phyloP scores from a whole-genome alignment of 345 rosid genomes.

The Murraya koenigii region DNA sequence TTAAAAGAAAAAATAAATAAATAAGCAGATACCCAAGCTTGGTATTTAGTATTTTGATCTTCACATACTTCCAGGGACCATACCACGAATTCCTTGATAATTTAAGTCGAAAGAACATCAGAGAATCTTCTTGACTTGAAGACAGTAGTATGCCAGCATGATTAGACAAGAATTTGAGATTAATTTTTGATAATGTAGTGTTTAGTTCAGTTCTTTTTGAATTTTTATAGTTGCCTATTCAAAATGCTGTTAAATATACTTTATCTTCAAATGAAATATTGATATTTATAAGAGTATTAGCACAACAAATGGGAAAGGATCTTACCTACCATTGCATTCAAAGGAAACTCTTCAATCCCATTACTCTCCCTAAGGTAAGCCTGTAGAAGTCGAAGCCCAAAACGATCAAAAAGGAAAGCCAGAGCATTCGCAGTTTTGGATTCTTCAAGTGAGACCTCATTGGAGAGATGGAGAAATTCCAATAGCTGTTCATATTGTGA shows the following conservation, averaged over 20 bases:
- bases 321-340: slow-evolving; percentile 98
- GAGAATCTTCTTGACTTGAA: not conserved
- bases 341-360: slow-evolving; percentile 64
- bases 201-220: not conserved
- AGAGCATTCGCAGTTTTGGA: slow-evolving; percentile 66
- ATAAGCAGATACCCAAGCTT: not conserved
- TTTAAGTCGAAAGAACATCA: not conserved
- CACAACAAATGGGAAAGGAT: slow-evolving; percentile 16
- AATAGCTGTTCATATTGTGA: slow-evolving; percentile 83
- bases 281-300: not conserved
- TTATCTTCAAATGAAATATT: not conserved
- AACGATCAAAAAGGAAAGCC: slow-evolving; percentile 83
- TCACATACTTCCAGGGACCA: not conserved
- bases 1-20: not conserved
- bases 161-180: not conserved
- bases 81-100: not conserved
- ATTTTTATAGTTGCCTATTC: not conserved
- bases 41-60: not conserved
- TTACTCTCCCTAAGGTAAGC: slow-evolving; percentile 71
- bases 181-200: too few species aligned
- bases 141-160: not conserved
- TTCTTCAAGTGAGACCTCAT: slow-evolving; percentile 72
- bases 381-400: slow-evolving; percentile 75
- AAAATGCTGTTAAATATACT: too few species aligned
- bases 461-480: slow-evolving; percentile 86